Percentiles rank a stretch among this genome's conserved stretches.
Conservation (phyloP, 2,329 filamentous ascomycete species). For the Epichloe aotearoae region DNA sequence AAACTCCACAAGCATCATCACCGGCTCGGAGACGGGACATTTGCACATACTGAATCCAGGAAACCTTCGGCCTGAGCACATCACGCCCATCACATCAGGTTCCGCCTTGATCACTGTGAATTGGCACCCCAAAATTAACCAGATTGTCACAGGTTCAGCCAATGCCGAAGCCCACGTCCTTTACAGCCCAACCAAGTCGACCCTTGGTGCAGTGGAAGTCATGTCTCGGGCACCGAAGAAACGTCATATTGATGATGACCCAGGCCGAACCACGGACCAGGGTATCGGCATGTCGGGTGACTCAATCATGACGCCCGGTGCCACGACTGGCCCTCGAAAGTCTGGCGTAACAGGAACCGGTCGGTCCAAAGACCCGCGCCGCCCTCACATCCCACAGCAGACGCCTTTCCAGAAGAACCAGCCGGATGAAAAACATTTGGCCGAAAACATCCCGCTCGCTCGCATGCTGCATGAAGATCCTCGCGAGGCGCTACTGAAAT, state of each 20-base stretch:
- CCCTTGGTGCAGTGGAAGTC: constrained; percentile 69
- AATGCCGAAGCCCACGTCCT: constrained; percentile 83
- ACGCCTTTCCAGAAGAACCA: constrained; percentile 87
- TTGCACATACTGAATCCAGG: constrained; percentile 90
- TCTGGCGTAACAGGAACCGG: constrained; percentile 69
- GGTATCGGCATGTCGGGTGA: constrained; percentile 72
- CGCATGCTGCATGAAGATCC: constrained; percentile 95
- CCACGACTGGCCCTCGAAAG: constrained; percentile 35
- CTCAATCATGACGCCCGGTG: constrained; percentile 59
- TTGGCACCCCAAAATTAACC: constrained; percentile 93
- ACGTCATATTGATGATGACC: constrained; percentile 88
- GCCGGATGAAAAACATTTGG: constrained; percentile 81
- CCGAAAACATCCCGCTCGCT: constrained; percentile 76
- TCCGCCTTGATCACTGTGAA: constrained; percentile 70
- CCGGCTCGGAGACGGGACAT: constrained; percentile 73
- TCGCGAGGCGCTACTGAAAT: constrained; percentile 83
- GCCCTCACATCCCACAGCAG: constrained; percentile 70
- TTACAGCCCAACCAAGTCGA: constrained; percentile 77
- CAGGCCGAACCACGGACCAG: constrained; percentile 73
- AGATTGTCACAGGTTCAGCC: constrained; percentile 87
- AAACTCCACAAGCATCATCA: constrained; percentile 71
- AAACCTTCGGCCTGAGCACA: constrained; percentile 70
- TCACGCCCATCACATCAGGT: constrained; percentile 79
- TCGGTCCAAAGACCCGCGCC: constrained; percentile 60
- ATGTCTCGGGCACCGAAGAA: constrained; percentile 92